Conservation (phyloP, 805 yeast species). For the Spathaspora passalidarum region DNA sequence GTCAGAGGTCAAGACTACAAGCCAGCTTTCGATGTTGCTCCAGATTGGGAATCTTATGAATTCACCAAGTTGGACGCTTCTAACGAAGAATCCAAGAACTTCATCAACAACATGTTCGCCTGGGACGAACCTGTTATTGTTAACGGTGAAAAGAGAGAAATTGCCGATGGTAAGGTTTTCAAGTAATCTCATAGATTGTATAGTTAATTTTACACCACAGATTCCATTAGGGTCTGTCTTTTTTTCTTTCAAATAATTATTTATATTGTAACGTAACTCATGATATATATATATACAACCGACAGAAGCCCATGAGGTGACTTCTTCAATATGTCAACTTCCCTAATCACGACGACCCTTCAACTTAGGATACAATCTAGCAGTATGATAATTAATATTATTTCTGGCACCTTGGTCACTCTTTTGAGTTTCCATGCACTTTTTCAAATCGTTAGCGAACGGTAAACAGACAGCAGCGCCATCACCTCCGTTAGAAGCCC, state of each 20-base stretch:
- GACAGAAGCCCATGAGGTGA: neutral
- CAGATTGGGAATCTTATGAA: constrained; percentile 92
- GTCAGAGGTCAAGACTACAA: constrained; percentile 85
- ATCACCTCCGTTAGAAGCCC: constrained; percentile 95
- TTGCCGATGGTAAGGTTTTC: constrained; percentile 94
- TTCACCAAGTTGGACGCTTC: constrained; percentile 78
- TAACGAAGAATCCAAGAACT: constrained; percentile 71
- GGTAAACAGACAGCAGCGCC: constrained; percentile 64
- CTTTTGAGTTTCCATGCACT: constrained; percentile 59
- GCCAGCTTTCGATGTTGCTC: constrained; percentile 95
- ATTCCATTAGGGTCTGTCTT: too few relatives aligned
- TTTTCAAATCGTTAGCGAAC: constrained; percentile 66
- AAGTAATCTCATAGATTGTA: constrained; percentile 47
- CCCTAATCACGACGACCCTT: constrained; percentile 27
- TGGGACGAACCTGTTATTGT: constrained; percentile 67
- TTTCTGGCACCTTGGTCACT: constrained; percentile 42
- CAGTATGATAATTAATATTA: constrained; percentile 50
- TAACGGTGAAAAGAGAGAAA: constrained; percentile 74
- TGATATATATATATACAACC: neutral
- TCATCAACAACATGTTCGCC: constrained; percentile 44
- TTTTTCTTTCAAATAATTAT: neutral
- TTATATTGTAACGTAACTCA: neutral
- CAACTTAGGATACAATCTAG: constrained; percentile 54
- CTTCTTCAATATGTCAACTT: neutral
- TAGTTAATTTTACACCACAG: neutral